Evolutionary conservation across 2,329 filamentous ascomycete species (phyloP).

Genomic region (Aspergillus sergii): DNA sequence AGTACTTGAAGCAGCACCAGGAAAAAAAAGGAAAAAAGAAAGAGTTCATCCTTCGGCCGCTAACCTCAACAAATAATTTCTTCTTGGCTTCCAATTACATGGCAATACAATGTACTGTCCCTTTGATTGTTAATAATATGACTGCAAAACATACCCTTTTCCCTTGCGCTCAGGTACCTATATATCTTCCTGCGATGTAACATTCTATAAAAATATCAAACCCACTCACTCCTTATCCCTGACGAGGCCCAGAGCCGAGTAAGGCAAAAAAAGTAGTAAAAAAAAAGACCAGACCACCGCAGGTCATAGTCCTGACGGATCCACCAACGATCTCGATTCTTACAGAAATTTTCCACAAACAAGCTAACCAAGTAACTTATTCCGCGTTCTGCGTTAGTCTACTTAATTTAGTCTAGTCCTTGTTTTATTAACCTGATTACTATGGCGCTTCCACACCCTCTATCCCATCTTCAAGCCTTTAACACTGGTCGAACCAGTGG

Average conservation of each 20-base stretch:
- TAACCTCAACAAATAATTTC: not conserved
- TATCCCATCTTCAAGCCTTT: not conserved
- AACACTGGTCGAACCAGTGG: not conserved
- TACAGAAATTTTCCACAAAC: not conserved
- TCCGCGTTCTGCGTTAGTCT: not conserved
- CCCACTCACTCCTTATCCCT: not conserved
- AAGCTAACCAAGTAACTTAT: constrained; percentile 1
- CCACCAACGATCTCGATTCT: constrained; percentile 1
- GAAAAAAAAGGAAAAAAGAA: not conserved
- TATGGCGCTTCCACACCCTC: not conserved
- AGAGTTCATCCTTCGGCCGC: not conserved
- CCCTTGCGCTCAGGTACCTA: not conserved
- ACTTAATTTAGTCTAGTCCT: not conserved
- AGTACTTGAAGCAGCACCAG: not conserved
- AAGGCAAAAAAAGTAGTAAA: not conserved
- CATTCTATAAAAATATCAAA: not conserved
- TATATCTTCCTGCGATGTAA: not conserved
- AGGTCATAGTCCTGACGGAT: not conserved
- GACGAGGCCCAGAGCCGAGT: not conserved
- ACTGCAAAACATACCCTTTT: not conserved
- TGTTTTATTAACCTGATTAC: not conserved
- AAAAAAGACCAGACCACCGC: not conserved
- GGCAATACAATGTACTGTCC: not conserved
- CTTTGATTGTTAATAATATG: not conserved
- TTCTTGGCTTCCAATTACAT: not conserved